Evolutionary conservation across 2,329 filamentous ascomycete genomes (phyloP).

Genomic region (Catunica adiposa): DNA sequence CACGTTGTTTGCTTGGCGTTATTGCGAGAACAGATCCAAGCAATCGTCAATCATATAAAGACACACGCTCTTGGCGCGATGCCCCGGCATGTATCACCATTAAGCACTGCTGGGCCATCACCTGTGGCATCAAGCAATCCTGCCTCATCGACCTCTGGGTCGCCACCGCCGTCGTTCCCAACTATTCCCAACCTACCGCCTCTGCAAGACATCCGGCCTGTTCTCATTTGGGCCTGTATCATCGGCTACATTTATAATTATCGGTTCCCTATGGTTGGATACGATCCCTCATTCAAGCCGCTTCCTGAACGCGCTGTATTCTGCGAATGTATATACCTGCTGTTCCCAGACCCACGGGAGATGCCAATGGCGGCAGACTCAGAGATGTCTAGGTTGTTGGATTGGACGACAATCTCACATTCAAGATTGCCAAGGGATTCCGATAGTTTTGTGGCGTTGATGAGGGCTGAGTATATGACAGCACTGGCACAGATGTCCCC

Average conservation of each 20-base stretch:
- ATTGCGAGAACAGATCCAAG: conserved; percentile 11
- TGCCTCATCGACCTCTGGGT: too few relatives aligned
- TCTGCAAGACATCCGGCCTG: conserved; percentile 7
- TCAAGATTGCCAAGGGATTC: conserved; percentile 6
- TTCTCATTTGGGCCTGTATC: conserved; percentile 13
- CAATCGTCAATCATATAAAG: conserved; percentile 13
- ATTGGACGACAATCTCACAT: conserved; percentile 12
- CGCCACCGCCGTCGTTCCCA: background rate
- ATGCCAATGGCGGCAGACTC: conserved; percentile 2
- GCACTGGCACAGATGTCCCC: conserved; percentile 5
- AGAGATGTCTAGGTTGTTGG: conserved; percentile 9
- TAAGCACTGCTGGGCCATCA: too few relatives aligned
- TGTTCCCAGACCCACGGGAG: conserved; percentile 6
- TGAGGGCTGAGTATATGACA: conserved; percentile 9
- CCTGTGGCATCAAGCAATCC: too few relatives aligned
- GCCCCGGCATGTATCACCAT: background rate
- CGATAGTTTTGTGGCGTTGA: conserved; percentile 9
- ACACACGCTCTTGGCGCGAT: conserved; percentile 4
- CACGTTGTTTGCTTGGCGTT: conserved; percentile 5
- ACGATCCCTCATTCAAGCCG: conserved; percentile 8
- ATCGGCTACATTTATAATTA: conserved; percentile 13
- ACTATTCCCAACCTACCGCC: conserved; percentile 1
- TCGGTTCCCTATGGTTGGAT: conserved; percentile 7
- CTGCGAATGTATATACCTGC: conserved; percentile 12
- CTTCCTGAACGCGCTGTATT: conserved; percentile 10